Conservation (phyloP, 169 alveolate species). For the Cryptosporidium felis region DNA sequence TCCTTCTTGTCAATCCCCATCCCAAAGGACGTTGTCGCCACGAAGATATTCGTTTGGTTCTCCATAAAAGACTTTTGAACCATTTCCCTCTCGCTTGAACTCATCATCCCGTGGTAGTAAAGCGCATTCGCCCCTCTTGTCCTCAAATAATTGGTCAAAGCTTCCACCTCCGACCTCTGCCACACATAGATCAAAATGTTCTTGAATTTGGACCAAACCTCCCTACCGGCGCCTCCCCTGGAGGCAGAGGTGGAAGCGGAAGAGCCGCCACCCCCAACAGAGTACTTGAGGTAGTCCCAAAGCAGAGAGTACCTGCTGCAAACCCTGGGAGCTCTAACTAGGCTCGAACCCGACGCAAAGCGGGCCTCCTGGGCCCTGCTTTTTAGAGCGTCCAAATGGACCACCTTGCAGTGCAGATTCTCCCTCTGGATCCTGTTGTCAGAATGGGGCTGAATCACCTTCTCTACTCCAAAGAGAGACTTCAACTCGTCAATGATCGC, state of each 20-base stretch:
- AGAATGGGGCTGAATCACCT: slow-evolving; percentile 45
- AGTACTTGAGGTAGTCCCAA: slow-evolving; percentile 54
- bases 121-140: slow-evolving; percentile 68
- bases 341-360: background rate
- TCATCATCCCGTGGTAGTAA: slow-evolving; percentile 70
- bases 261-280: background rate
- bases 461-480: slow-evolving; percentile 39
- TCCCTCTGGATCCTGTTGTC: slow-evolving; percentile 35
- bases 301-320: slow-evolving; percentile 30
- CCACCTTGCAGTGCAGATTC: slow-evolving; percentile 28
- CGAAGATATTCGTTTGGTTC: slow-evolving; percentile 80
- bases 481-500: slow-evolving; percentile 74
- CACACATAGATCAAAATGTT: slow-evolving; percentile 65
- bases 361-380: background rate
- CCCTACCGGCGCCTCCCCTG: background rate
- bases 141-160: slow-evolving; percentile 74
- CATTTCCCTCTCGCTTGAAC: slow-evolving; percentile 62
- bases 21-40: slow-evolving; percentile 90
- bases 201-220: slow-evolving; percentile 55
- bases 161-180: slow-evolving; percentile 72
- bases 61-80: slow-evolving; percentile 79
- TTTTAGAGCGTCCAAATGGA: slow-evolving; percentile 32
- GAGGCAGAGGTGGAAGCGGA: background rate
- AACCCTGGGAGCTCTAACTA: slow-evolving; percentile 15
- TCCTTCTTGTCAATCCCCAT: slow-evolving; percentile 92